Evolutionary conservation across 2,329 filamentous ascomycete species (phyloP).

Genomic region (Claviceps maximensis): DNA sequence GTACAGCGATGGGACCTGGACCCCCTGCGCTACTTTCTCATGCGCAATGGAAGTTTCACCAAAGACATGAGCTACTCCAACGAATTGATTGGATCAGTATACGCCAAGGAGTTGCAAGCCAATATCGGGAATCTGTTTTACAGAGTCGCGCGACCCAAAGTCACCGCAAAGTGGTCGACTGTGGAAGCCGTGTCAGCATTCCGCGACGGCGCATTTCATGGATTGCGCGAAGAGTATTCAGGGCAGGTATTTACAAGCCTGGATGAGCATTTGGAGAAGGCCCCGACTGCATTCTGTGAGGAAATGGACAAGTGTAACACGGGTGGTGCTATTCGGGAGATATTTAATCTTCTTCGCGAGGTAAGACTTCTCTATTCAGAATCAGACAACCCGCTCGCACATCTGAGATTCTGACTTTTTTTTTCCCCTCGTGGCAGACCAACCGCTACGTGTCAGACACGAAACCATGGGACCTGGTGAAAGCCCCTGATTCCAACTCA

Average conservation of each 20-base stretch:
- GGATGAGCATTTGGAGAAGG: conserved; percentile 12
- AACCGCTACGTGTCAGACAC: conserved; percentile 41
- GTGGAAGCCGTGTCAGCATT: conserved; percentile 36
- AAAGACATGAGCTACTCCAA: conserved; percentile 83
- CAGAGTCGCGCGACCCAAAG: conserved; percentile 53
- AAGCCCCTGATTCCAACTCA: conserved; percentile 19
- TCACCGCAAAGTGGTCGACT: conserved; percentile 45
- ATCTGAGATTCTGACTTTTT: not conserved
- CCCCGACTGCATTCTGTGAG: conserved; percentile 21
- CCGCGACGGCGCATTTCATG: conserved; percentile 14
- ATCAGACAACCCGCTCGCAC: not conserved
- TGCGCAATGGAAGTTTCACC: conserved; percentile 62
- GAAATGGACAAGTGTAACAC: conserved; percentile 54
- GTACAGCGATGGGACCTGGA: conserved; percentile 82
- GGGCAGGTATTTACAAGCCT: conserved; percentile 13
- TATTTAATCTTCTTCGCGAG: conserved; percentile 48
- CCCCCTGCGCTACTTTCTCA: conserved; percentile 77
- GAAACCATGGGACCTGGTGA: conserved; percentile 54
- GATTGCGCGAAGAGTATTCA: not conserved
- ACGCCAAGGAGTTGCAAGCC: conserved; percentile 65
- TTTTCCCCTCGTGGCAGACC: conserved; percentile 13
- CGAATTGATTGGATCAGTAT: conserved; percentile 55
- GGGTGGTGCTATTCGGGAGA: conserved; percentile 47
- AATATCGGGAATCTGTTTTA: conserved; percentile 71
- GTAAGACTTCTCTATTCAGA: conserved; percentile 24